Evolutionary conservation across 257 asterid genomes (phyloP), one percentile per base, ranked within the genome.

Genomic region (Solanum etuberosum): DNA sequence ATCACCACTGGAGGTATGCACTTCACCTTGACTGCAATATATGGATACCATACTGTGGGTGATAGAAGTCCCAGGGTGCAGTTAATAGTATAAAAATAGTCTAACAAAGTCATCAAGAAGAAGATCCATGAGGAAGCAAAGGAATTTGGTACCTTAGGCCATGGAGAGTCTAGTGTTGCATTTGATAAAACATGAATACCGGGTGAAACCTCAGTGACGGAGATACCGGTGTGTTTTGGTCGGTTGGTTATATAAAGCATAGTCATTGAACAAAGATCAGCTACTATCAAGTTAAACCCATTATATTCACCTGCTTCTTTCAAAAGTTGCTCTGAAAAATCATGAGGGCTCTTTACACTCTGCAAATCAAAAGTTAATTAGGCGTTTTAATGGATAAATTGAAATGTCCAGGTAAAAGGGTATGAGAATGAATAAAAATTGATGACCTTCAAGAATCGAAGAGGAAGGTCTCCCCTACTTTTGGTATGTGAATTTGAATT

Each of bases 181-280:
- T 96, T 96, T 6, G 98, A 93, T 87, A 96, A 85, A 11, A 95
- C 98, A 59, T 96, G 99, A 90, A 96, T 91, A 73, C 99, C 99
- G 35, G 98, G 94, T 83, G 95, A 88, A 88, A 96, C 98, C 90
- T 91, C 85, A 61, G 86, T 71, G 5, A 88, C 90, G 25, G 90
- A 88, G 23, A 86, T 31, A 85, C 92, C 94, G 3, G 31, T 86
- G 43, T 86, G 92, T 82, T 90, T 86, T 4, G 95, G 93, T 88
- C 98, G 92, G 90, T 96, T 96, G 88, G 98, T 95, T 71, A 96
- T 90, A 86, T 94, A 96, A 78, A 93, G 82, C 99, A 95, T 95
- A 87, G 87, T 90, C 97, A 92, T 92, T 25, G 95, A 90, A 87
- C 90, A 76, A 85, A 95, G 86, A 91, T 96, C 98, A 73, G 95